Evolutionary conservation across 2,329 filamentous ascomycete species (phyloP).

Genomic region (Pseudogymnoascus sp.): DNA sequence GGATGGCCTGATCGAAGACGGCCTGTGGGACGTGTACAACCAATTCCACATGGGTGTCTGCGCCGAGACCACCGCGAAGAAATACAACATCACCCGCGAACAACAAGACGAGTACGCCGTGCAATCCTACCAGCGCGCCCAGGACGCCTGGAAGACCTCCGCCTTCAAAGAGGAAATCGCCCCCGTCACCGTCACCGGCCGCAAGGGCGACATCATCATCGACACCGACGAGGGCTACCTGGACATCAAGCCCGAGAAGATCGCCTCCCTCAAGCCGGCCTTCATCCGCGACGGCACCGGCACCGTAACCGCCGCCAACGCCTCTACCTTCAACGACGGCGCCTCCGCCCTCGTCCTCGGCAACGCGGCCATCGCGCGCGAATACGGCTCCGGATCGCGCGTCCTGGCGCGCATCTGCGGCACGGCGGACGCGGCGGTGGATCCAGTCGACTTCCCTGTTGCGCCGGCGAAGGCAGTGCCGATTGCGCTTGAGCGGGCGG

Average conservation of each 20-base stretch:
- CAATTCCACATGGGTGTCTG: conserved; percentile 98
- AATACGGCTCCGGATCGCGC: conserved; percentile 68
- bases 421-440: conserved; percentile 81
- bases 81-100: conserved; percentile 68
- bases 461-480: conserved; percentile 89
- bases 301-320: conserved; percentile 90
- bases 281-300: conserved; percentile 80
- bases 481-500: conserved; percentile 77
- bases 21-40: conserved; percentile 92
- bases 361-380: conserved; percentile 68
- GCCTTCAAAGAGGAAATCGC: conserved; percentile 85
- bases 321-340: conserved; percentile 89
- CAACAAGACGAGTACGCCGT: conserved; percentile 90
- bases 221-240: conserved; percentile 82
- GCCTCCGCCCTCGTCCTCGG: conserved; percentile 82
- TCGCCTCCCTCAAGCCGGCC: conserved; percentile 79
- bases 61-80: conserved; percentile 89
- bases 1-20: conserved; percentile 90
- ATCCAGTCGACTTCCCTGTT: conserved; percentile 87
- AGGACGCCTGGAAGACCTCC: conserved; percentile 76
- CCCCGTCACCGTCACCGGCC: conserved; percentile 74
- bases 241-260: conserved; percentile 78
- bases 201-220: conserved; percentile 74
- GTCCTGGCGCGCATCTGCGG: conserved; percentile 82
- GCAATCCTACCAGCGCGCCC: conserved; percentile 77